A percentile compares a stretch with the other conserved stretches of the same genome.
phyloP scores from a whole-genome alignment of 2,329 filamentous ascomycete genomes.

The Hortaea werneckii region DNA sequence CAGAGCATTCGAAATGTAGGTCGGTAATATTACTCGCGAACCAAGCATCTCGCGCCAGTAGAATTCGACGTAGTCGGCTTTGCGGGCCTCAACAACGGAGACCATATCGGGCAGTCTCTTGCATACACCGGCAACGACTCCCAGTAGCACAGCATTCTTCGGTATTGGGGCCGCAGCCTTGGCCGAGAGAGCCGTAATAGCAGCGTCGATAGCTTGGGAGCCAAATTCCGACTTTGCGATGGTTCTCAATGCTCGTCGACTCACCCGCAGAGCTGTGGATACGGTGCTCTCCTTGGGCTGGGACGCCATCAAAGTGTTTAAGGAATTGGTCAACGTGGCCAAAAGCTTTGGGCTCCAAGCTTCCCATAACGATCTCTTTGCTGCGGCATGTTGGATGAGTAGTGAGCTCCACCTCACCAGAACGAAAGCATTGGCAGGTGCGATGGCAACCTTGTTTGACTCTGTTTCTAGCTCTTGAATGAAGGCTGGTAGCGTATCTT shows the following conservation, averaged over 20 bases:
- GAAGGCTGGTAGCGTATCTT: slow-evolving; percentile 51
- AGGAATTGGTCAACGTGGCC: slow-evolving; percentile 56
- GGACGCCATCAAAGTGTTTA: slow-evolving; percentile 69
- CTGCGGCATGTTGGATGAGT: slow-evolving; percentile 61
- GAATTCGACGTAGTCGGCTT: slow-evolving; percentile 67
- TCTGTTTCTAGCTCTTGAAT: slow-evolving; percentile 60
- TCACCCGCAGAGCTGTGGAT: slow-evolving; percentile 65
- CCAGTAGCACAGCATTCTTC: slow-evolving; percentile 68
- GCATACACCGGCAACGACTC: slow-evolving; percentile 78
- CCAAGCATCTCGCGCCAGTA: slow-evolving; percentile 78
- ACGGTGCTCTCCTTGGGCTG: slow-evolving; percentile 54
- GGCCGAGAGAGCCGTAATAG: slow-evolving; percentile 56
- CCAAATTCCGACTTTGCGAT: slow-evolving; percentile 54
- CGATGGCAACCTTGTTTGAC: slow-evolving; percentile 65
- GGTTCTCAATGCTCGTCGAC: slow-evolving; percentile 68
- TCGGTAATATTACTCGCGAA: slow-evolving; percentile 60
- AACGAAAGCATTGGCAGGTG: slow-evolving; percentile 72
- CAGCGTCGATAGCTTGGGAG: slow-evolving; percentile 50
- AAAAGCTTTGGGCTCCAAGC: slow-evolving; percentile 57
- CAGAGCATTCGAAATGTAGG: slow-evolving; percentile 62
- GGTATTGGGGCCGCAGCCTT: slow-evolving; percentile 56
- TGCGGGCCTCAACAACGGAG: slow-evolving; percentile 52
- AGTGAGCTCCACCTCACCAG: slow-evolving; percentile 82
- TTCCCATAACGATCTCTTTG: slow-evolving; percentile 50
- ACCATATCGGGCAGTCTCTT: slow-evolving; percentile 58